Base-by-base conservation (phyloP, 306 rosid species). In the Prunus dulcis region DNA sequence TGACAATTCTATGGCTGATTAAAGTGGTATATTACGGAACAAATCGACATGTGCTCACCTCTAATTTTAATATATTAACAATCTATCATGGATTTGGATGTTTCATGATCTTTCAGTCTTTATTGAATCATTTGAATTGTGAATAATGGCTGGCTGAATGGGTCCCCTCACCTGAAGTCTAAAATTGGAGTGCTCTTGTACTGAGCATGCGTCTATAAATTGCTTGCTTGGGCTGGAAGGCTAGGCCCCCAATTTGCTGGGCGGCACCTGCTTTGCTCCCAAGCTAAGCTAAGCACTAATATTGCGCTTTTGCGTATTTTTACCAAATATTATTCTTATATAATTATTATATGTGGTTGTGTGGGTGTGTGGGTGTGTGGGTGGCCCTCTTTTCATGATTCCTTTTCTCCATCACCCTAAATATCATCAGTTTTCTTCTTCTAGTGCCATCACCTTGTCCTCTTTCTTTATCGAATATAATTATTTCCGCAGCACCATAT, bases 251-350 rank as follows among this genome's bases (percentile, higher is more conserved):
- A 43, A 79, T 66, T 73, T 66, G 79, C 28, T 66, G 64, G 78
- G 60, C 72, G 82, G 82, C 76, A 63, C 73, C 55, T 41, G 51
- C 75, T 68, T 77, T 22, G 61, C 72, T 69, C 43, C 67, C 67
- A 77, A 68, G 65, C 74, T 20, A 58, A 23, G 61, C 61, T 58
- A 47, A 25, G 22, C 62, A 51, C 14, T 19, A 66, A 43, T 25
- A 27, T 13, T 51, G 58, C 18, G 15, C 71, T 32, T 75, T 22
- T 67, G 46, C 46, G 4, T 3, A 58, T 58, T 57, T 58, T 58
- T 6, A n/a, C 75, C 67, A 38, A 50, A 60, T 4, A 78, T 19
- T 23, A 56, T 55, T 19, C 4, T 55, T 6, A 38, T 38, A 38
- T 6, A 7, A 38, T 38, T 38, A 38, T 49, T 49, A 13, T 13